Evolutionary conservation across 108 stramenopile species (phyloP).

Genomic region (Epipyxis sp.): DNA sequence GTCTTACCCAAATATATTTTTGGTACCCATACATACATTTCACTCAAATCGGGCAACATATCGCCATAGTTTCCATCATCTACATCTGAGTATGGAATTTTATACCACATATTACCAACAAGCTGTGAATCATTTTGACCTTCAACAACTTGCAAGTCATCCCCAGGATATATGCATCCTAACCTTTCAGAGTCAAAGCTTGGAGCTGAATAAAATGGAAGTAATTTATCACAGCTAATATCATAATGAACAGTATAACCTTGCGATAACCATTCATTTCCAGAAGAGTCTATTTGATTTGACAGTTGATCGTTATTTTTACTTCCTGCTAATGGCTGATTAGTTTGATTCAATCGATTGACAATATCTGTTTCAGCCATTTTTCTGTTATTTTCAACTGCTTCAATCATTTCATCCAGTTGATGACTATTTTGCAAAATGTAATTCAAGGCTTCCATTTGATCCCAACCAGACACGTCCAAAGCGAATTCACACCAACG

Average conservation of each 20-base stretch:
- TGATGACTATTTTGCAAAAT: not conserved
- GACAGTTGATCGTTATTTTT: not conserved
- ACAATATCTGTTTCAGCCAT: not conserved
- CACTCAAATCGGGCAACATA: not conserved
- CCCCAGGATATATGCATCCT: constrained; percentile 9
- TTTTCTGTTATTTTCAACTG: not conserved
- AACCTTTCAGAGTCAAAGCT: constrained; percentile 1
- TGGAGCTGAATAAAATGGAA: not conserved
- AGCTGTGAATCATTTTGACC: not conserved
- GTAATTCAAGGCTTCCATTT: constrained; percentile 17
- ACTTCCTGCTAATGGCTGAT: not conserved
- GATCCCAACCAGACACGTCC: not conserved
- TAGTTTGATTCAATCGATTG: not conserved
- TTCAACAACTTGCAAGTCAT: constrained; percentile 12
- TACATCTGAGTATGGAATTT: not conserved
- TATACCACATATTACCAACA: not conserved
- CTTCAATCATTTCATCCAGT: not conserved
- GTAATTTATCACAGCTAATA: too few relatives aligned
- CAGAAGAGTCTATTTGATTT: not conserved
- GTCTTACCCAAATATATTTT: not conserved
- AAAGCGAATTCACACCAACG: not conserved
- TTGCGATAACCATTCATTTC: not conserved
- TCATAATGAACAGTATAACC: constrained; percentile 1
- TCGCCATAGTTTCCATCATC: constrained; percentile 7
- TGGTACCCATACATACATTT: constrained; percentile 1